These are phyloP conservation scores for Eutrema heterophyllum DNA, from an alignment of 345 rosid genomes.

Conservation along the genomic window DNA sequence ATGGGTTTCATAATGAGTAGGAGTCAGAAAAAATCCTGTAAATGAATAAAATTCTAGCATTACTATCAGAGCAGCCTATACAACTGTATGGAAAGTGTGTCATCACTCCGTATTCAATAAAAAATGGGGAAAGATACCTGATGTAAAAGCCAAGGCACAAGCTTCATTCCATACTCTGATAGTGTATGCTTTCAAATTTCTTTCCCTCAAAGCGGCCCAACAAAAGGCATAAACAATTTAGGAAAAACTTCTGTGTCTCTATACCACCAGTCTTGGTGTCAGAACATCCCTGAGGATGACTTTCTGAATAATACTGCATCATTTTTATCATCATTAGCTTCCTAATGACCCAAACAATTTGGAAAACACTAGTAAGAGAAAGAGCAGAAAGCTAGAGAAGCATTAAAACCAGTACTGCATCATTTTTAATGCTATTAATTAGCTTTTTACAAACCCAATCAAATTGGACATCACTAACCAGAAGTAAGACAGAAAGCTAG, in stretches of 20 bases:
- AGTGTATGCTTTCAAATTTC: constrained; percentile 47
- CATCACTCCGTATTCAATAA: neutral
- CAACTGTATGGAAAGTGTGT: constrained; percentile 3
- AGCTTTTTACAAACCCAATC: neutral
- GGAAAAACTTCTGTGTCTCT: constrained; percentile 75
- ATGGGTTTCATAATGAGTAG: neutral
- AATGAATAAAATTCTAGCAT: neutral
- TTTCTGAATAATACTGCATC: constrained; percentile 62
- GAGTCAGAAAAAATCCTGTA: neutral
- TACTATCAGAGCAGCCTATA: neutral
- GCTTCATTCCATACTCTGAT: constrained; percentile 62
- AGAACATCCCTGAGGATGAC: constrained; percentile 37
- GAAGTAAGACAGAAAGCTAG: neutral
- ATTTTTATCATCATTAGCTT: constrained; percentile 29
- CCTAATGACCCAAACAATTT: constrained; percentile 15
- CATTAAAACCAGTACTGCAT: constrained; percentile 2
- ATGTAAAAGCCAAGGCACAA: constrained; percentile 55
- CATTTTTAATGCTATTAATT: neutral
- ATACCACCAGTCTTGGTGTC: constrained; percentile 45
- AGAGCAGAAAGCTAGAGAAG: constrained; percentile 6
- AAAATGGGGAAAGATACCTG: constrained; percentile 44
- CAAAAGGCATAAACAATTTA: constrained; percentile 81
- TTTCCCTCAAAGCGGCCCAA: constrained; percentile 75
- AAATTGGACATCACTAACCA: neutral
- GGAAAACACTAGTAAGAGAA: constrained; percentile 5